These are phyloP conservation scores for Backusella circina DNA, from an alignment of 192 early-diverging fungal species.

Conservation along the genomic window DNA sequence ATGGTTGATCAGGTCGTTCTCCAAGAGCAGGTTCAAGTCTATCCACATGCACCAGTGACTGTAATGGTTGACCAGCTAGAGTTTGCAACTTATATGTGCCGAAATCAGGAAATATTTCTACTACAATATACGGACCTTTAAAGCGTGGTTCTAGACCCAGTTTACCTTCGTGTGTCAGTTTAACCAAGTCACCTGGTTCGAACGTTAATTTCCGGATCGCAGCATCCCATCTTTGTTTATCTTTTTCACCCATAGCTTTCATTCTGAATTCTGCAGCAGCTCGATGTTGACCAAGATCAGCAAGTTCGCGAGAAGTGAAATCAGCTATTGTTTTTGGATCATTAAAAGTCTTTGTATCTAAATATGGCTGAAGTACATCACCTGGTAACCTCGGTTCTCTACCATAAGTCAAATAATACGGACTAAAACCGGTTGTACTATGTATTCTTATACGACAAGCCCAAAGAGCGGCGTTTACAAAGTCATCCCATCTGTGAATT, in stretches of 20 bases:
- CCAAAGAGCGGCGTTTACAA: neutral
- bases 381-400: neutral
- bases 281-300: neutral
- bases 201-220: neutral
- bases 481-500: slow-evolving; percentile 12
- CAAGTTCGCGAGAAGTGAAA: neutral
- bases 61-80: neutral
- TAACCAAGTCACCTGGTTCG: neutral
- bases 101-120: neutral
- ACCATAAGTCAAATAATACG: neutral
- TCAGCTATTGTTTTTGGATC: neutral
- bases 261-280: neutral
- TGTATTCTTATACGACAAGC: neutral
- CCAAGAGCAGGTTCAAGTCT: neutral
- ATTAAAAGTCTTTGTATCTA: neutral
- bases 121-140: neutral
- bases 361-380: neutral
- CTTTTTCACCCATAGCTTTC: neutral
- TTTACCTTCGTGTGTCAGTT: neutral
- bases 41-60: neutral
- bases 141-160: neutral
- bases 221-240: neutral
- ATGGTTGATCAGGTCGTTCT: neutral
- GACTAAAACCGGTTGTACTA: neutral
- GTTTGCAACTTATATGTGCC: neutral